phyloP scores from a whole-genome alignment of 768 basidiomycete species.

The Chlorophyllum brunneum region DNA sequence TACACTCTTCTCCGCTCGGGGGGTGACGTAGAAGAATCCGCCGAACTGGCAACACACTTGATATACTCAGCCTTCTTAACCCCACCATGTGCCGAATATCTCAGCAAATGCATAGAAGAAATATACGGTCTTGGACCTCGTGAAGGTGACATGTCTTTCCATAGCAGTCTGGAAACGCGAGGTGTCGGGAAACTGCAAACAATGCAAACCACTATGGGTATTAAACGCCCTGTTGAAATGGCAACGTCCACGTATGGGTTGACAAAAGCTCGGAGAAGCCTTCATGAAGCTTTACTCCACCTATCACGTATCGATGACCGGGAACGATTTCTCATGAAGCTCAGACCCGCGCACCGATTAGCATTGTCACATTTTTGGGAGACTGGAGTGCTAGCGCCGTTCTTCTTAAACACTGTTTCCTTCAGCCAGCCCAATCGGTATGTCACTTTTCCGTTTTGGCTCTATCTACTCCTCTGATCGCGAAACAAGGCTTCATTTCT shows the following conservation, averaged over 20 bases:
- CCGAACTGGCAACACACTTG: slow-evolving; percentile 36
- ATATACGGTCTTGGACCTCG: slow-evolving; percentile 29
- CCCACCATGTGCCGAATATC: slow-evolving; percentile 29
- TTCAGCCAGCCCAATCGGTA: slow-evolving; percentile 39
- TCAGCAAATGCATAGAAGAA: slow-evolving; percentile 29
- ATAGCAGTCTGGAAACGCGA: slow-evolving; percentile 27
- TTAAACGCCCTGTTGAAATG: slow-evolving; percentile 36
- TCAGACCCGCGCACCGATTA: slow-evolving; percentile 38
- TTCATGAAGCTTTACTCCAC: slow-evolving; percentile 29
- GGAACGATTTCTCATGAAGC: slow-evolving; percentile 33
- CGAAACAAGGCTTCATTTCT: slow-evolving; percentile 38
- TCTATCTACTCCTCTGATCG: background rate
- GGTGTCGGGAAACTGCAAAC: slow-evolving; percentile 33
- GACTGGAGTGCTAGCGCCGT: slow-evolving; percentile 36
- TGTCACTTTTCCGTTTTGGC: slow-evolving; percentile 5
- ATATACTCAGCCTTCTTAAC: slow-evolving; percentile 40
- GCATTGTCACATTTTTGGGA: slow-evolving; percentile 33
- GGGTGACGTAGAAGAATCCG: slow-evolving; percentile 36
- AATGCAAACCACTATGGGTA: slow-evolving; percentile 32
- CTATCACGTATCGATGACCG: slow-evolving; percentile 35
- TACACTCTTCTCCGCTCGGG: slow-evolving; percentile 33
- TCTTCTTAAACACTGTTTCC: slow-evolving; percentile 26
- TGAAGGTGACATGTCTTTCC: slow-evolving; percentile 35
- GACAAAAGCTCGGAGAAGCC: slow-evolving; percentile 24
- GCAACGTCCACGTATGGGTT: slow-evolving; percentile 28